Conservation (phyloP, 169 alveolate genomes). For the Besnoitia besnoiti region DNA sequence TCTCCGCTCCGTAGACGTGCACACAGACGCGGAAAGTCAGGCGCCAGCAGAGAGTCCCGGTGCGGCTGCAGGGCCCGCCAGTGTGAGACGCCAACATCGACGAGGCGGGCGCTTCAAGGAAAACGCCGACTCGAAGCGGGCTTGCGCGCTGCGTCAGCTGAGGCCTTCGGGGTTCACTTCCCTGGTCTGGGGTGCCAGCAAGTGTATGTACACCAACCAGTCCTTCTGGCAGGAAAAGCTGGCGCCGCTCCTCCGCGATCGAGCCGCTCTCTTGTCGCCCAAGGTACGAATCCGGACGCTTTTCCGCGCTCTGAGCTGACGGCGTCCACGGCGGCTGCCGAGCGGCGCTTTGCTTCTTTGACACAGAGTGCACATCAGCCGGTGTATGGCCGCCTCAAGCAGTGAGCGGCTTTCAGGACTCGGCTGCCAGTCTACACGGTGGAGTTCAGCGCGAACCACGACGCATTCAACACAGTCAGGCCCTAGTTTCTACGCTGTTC, state of each 20-base stretch:
- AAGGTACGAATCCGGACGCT: too few relatives aligned
- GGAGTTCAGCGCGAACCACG: too few relatives aligned
- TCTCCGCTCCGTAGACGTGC: conserved; percentile 19
- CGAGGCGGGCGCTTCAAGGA: too few relatives aligned
- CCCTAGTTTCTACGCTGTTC: too few relatives aligned
- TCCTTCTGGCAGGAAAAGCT: not conserved
- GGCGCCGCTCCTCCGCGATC: not conserved
- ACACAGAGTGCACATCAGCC: too few relatives aligned
- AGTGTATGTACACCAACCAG: not conserved
- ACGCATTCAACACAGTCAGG: too few relatives aligned
- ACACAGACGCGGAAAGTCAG: not conserved
- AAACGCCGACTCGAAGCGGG: not conserved
- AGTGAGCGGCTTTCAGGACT: too few relatives aligned
- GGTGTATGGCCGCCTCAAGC: too few relatives aligned
- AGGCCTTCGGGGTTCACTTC: not conserved
- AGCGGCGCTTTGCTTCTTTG: too few relatives aligned
- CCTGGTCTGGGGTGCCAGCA: conserved; percentile 32
- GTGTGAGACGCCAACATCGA: not conserved
- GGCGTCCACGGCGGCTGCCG: too few relatives aligned
- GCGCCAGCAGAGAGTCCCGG: not conserved
- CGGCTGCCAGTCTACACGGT: too few relatives aligned
- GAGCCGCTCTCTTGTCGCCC: conserved; percentile 4
- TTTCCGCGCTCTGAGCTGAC: too few relatives aligned
- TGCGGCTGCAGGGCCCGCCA: not conserved
- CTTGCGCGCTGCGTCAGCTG: not conserved